Evolutionary conservation across 140 eudicot species (phyloP).

Genomic region (Stevia rebaudiana): DNA sequence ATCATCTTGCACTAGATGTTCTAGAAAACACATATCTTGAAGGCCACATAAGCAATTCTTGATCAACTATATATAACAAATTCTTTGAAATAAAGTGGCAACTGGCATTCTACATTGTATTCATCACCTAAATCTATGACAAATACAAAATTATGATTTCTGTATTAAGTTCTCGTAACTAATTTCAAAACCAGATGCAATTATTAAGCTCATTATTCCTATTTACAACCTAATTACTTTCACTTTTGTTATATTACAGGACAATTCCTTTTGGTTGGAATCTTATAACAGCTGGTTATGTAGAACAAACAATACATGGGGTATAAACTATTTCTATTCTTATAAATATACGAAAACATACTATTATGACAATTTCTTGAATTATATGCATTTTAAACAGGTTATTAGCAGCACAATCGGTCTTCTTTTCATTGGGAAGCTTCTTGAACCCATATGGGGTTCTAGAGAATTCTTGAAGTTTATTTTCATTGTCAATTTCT

Average conservation of each 20-base stretch:
- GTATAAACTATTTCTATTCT: constrained; percentile 38
- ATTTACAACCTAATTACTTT: neutral
- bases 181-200: neutral
- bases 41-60: neutral
- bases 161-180: neutral
- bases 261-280: constrained; percentile 99
- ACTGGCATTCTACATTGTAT: neutral
- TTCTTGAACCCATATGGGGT: constrained; percentile 98
- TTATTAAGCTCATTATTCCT: neutral
- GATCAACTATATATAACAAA: neutral
- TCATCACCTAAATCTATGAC: neutral
- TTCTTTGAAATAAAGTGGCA: neutral
- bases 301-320: constrained; percentile 84
- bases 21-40: neutral
- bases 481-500: constrained; percentile 81
- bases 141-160: neutral
- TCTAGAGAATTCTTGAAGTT: constrained; percentile 89
- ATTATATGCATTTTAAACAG: constrained; percentile 38
- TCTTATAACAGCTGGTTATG: constrained; percentile 90
- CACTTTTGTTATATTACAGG: constrained; percentile 41
- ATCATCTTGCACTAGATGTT: neutral
- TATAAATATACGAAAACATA: neutral
- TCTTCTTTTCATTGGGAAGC: constrained; percentile 85
- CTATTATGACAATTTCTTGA: neutral
- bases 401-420: constrained; percentile 72